A percentile compares a stretch with the other conserved stretches of the same genome.
These are phyloP conservation scores for Oleoguttula mirabilis DNA, from an alignment of 495 filamentous ascomycete species.

Conservation along the genomic window DNA sequence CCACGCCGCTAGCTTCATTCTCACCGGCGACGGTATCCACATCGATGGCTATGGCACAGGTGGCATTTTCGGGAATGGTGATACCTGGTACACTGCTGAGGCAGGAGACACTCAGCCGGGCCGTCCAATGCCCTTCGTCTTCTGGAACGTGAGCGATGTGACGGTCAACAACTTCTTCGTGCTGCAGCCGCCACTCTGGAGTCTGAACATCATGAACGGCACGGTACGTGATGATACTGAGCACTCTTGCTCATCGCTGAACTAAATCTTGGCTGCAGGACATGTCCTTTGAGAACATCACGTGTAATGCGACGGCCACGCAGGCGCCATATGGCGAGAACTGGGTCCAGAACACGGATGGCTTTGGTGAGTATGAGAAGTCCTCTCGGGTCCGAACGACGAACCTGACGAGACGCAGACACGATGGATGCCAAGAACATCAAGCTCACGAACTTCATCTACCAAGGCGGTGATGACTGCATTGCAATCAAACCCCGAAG, in stretches of 20 bases:
- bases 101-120: constrained; percentile 35
- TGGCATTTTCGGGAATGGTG: constrained; percentile 43
- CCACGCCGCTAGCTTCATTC: constrained; percentile 41
- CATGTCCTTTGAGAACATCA: constrained; percentile 42
- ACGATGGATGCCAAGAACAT: constrained; percentile 46
- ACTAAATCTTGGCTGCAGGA: no score
- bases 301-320: constrained; percentile 38
- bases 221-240: no score
- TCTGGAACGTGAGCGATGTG: constrained; percentile 47
- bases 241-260: no score
- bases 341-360: constrained; percentile 50
- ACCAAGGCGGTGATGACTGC: constrained; percentile 49
- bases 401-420: constrained; percentile 31
- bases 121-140: constrained; percentile 48
- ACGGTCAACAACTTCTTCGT: constrained; percentile 42
- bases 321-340: constrained; percentile 41
- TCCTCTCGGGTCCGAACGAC: not conserved
- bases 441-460: constrained; percentile 41
- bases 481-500: constrained; percentile 47
- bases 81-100: constrained; percentile 36
- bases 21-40: constrained; percentile 38
- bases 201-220: constrained; percentile 48
- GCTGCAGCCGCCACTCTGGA: constrained; percentile 43
- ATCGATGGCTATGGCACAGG: constrained; percentile 41
- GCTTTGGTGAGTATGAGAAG: constrained; percentile 20